Evolutionary conservation across 2,329 filamentous ascomycete species (phyloP).

Genomic region (Mycosphaerella arachidis): DNA sequence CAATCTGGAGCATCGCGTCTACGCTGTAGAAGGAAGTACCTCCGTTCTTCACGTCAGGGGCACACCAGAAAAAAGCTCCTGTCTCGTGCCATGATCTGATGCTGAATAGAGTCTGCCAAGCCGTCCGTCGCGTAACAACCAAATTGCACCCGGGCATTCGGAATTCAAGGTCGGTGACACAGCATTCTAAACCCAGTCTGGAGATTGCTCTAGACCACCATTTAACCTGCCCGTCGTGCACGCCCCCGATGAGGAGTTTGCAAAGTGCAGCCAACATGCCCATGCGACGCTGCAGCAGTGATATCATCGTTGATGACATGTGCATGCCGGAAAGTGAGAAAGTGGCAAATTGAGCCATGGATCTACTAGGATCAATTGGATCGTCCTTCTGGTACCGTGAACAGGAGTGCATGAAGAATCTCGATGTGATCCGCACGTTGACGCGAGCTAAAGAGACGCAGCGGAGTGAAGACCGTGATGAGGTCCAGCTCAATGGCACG

Average conservation of each 20-base stretch:
- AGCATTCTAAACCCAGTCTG: background rate
- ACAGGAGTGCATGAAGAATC: background rate
- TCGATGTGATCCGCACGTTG: background rate
- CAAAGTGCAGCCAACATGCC: background rate
- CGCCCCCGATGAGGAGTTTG: background rate
- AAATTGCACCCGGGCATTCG: constrained; percentile 1
- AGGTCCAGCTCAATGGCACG: background rate
- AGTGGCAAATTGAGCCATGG: background rate
- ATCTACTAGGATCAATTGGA: background rate
- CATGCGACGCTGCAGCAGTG: background rate
- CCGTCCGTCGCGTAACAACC: background rate
- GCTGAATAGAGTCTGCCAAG: background rate
- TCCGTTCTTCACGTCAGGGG: too few species aligned
- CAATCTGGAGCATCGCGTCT: too few species aligned
- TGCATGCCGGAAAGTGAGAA: background rate
- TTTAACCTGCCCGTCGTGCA: background rate
- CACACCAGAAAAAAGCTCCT: too few species aligned
- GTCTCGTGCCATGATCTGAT: too few species aligned
- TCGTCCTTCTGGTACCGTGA: background rate
- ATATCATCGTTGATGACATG: background rate
- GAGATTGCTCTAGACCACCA: constrained; percentile 4
- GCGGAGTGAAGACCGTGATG: background rate
- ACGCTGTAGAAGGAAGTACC: too few species aligned
- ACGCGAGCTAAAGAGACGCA: background rate
- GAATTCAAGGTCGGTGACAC: background rate